Base-by-base conservation (phyloP, 73 alveolate genomes). In the Uronychia binucleata region DNA sequence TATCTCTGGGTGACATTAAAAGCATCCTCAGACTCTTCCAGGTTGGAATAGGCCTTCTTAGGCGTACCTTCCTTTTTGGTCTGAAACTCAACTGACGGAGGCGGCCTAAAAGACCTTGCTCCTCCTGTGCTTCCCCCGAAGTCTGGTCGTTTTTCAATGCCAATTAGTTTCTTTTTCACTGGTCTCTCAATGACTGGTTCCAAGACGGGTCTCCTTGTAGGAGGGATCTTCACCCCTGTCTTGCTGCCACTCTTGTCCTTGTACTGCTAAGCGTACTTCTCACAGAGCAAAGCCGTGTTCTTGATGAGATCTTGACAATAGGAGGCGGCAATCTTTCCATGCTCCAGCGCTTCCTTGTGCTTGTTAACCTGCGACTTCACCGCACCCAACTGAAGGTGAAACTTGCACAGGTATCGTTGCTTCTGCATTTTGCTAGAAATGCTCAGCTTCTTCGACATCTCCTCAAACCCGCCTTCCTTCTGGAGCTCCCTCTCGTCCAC, bases 341-440 rank as follows among this genome's bases (percentile, higher is more conserved):
- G 98, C 59, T 88, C 75, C 74, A 95, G 82, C 1, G 98, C 98
- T 57, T 90, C 96, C 28, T 90, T 90, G 75, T 95, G 98, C 30
- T 89, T 82, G 77, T 93, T 95, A 33, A 94, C 90, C 77, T 95
- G 96, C 5, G 97, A 90, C 34, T 93, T 79, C 26, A 93, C 96
- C 0, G 98, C 98, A 82, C 98, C 93, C 86, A 95, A 90, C 87
- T 95, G 98, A 1, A 95, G 86, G 84, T 93, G 95, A 78, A 93
- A 84, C 84, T 94, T 93, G 19, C 95, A 92, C 81, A 92, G 78
- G 76, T 90, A 95, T 79, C 96, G 81, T 80, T 86, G 86, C 92
- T 95, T 95, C 80, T 87, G 86, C 32, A 95, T 89, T 67, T 88
- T 88, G 33, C 79, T 67, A 0, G 89, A 81, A 0, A 67, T 67